Evolutionary conservation across 164 flowering plant species (phyloP).

Genomic region (Malania oleifera): DNA sequence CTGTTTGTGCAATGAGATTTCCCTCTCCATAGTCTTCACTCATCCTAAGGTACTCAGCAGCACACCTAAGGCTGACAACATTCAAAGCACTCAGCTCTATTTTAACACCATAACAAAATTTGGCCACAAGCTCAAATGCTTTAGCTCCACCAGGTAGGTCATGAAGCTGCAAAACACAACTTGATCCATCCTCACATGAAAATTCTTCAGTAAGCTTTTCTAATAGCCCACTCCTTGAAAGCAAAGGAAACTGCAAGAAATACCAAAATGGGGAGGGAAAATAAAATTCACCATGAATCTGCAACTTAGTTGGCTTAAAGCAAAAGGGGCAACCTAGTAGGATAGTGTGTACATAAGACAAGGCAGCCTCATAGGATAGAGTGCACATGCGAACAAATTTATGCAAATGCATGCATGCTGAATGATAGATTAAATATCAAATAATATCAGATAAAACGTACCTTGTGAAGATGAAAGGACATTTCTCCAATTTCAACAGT

Average conservation of each 20-base stretch:
- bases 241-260: conserved; percentile 46
- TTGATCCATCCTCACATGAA: conserved; percentile 19
- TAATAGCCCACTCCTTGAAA: conserved; percentile 48
- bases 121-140: conserved; percentile 42
- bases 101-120: conserved; percentile 53
- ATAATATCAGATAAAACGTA: conserved; percentile 11
- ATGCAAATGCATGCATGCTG: neutral
- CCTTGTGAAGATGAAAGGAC: conserved; percentile 83
- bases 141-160: conserved; percentile 56
- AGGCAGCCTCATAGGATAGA: too few species aligned
- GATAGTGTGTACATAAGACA: too few species aligned
- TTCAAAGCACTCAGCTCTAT: conserved; percentile 41
- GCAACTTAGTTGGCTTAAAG: too few species aligned
- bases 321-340: too few species aligned
- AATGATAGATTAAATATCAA: neutral
- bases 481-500: conserved; percentile 60
- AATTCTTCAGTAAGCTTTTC: conserved; percentile 35
- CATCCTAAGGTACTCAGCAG: conserved; percentile 51
- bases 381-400: too few species aligned
- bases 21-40: conserved; percentile 45
- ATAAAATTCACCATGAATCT: neutral
- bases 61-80: conserved; percentile 47
- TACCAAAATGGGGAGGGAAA: neutral
- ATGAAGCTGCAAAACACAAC: conserved; percentile 27
- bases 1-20: conserved; percentile 42